Percentiles rank a stretch among this genome's conserved stretches.
Evolutionary conservation across 345 rosid species (phyloP).

Genomic region (Melaleuca quinquenervia): DNA sequence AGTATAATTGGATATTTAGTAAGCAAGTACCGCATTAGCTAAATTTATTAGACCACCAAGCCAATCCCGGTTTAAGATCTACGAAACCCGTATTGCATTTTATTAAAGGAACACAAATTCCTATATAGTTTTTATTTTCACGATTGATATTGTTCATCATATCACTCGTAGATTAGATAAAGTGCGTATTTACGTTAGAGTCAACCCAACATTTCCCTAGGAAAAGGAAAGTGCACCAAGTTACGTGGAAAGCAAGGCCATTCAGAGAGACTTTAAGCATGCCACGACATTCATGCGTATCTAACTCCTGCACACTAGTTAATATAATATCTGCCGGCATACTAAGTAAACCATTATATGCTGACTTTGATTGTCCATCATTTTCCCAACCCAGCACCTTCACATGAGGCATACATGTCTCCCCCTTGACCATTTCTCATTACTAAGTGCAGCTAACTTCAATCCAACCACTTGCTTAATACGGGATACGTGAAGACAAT

Average conservation of each 20-base stretch:
- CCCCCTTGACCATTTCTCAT: background rate
- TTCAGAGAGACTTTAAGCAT: background rate
- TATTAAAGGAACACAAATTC: background rate
- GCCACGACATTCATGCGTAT: background rate
- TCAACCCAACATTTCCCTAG: background rate
- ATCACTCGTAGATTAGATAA: background rate
- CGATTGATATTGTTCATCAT: background rate
- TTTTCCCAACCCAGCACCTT: background rate
- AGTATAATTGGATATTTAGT: background rate
- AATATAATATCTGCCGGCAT: background rate
- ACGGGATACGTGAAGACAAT: background rate
- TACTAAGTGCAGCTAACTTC: background rate
- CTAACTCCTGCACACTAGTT: background rate
- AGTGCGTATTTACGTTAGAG: background rate
- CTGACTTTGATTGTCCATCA: background rate
- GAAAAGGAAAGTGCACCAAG: background rate
- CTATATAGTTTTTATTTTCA: background rate
- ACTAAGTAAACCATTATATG: background rate
- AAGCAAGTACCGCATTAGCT: background rate
- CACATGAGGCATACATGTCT: background rate
- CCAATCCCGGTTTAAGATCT: background rate
- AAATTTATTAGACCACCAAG: background rate
- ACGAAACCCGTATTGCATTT: background rate
- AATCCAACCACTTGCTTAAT: background rate
- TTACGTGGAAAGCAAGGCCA: background rate